A percentile compares a stretch with the other conserved stretches of the same genome.
Conservation (phyloP, 192 early-diverging fungal species). For the Coemansia erecta region DNA sequence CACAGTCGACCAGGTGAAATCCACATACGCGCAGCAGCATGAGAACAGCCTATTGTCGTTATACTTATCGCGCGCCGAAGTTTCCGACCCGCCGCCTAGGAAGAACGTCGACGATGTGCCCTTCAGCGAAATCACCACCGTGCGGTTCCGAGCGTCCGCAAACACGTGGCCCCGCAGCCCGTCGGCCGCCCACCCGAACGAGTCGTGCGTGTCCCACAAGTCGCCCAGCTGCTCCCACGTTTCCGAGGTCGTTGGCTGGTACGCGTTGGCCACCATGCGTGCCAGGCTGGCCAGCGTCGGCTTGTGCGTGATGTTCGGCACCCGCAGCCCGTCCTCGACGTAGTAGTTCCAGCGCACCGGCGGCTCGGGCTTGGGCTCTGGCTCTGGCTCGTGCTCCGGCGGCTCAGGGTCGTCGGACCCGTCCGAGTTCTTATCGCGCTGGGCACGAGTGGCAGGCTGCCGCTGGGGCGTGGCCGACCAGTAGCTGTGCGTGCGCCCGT, state of each 20-base stretch:
- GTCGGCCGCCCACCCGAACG: conserved; percentile 73
- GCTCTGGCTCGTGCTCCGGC: conserved; percentile 1
- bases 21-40: conserved; percentile 90
- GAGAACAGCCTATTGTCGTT: conserved; percentile 95
- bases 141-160: conserved; percentile 60
- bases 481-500: conserved; percentile 43
- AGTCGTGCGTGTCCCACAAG: conserved; percentile 61
- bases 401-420: not conserved
- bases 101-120: conserved; percentile 74
- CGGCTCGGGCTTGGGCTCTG: not conserved
- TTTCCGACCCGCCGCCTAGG: conserved; percentile 67
- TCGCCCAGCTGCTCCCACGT: conserved; percentile 71
- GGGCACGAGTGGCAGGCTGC: no score
- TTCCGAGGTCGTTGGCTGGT: conserved; percentile 60
- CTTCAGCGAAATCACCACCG: conserved; percentile 83
- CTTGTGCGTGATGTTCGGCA: conserved; percentile 75
- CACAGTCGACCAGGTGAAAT: conserved; percentile 75
- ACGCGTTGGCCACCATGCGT: conserved; percentile 83
- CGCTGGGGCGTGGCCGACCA: conserved; percentile 24
- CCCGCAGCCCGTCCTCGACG: conserved; percentile 48
- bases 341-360: conserved; percentile 44
- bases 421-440: no score
- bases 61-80: conserved; percentile 68
- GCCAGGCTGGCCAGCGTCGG: conserved; percentile 71
- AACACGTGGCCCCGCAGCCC: conserved; percentile 89